Percentiles rank a stretch among this genome's conserved stretches.
These are phyloP conservation scores for Rhynchosporium graminicola DNA, from an alignment of 2,329 filamentous ascomycete species.

Conservation along the genomic window DNA sequence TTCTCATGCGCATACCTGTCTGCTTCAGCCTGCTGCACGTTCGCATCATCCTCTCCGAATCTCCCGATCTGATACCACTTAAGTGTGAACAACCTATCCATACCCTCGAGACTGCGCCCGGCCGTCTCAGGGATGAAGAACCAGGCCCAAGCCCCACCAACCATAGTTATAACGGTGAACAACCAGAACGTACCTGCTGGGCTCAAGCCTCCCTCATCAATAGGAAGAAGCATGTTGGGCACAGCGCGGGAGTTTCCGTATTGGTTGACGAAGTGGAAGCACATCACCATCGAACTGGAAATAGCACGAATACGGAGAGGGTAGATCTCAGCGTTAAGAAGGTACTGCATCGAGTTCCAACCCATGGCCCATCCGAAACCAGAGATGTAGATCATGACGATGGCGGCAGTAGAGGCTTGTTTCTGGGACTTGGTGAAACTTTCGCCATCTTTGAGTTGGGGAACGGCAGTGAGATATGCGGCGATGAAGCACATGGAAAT, in stretches of 20 bases:
- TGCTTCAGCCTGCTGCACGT: conserved; percentile 45
- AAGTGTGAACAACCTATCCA: conserved; percentile 71
- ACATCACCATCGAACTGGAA: conserved; percentile 74
- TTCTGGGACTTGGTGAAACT: conserved; percentile 48
- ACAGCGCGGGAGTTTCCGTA: conserved; percentile 76
- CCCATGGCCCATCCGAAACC: conserved; percentile 70
- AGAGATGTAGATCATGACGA: conserved; percentile 72
- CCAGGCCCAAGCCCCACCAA: conserved; percentile 71
- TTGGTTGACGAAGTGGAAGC: conserved; percentile 76
- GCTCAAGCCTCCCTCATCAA: conserved; percentile 50
- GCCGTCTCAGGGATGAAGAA: conserved; percentile 73
- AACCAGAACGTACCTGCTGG: conserved; percentile 72
- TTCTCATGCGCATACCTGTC: conserved; percentile 45
- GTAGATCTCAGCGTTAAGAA: conserved; percentile 76
- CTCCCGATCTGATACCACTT: conserved; percentile 75
- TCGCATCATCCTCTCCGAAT: conserved; percentile 48
- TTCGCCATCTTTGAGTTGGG: conserved; percentile 54
- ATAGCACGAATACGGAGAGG: conserved; percentile 72
- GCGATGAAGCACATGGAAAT: conserved; percentile 65
- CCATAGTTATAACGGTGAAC: conserved; percentile 66
- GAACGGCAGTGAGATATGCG: conserved; percentile 61
- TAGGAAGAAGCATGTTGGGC: conserved; percentile 69
- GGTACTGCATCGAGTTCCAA: conserved; percentile 78
- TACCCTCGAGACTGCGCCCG: conserved; percentile 64
- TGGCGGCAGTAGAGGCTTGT: conserved; percentile 63